These are phyloP conservation scores for Bruguiera gymnorhiza DNA, from an alignment of 345 rosid species.

Conservation along the genomic window DNA sequence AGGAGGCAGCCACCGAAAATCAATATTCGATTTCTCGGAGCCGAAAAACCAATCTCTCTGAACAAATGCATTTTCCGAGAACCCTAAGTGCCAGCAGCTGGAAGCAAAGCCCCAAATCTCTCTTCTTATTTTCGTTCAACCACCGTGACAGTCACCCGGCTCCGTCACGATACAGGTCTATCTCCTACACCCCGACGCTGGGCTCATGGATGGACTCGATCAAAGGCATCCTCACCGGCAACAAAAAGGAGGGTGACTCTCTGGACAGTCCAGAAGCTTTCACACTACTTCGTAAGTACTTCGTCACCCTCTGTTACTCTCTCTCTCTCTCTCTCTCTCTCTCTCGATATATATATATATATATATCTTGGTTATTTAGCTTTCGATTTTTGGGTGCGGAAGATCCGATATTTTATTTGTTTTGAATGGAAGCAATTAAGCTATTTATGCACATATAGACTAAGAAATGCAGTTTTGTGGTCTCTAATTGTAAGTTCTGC, in stretches of 20 bases:
- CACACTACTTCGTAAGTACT: conserved; percentile 67
- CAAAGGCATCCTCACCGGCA: conserved; percentile 80
- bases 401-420: background rate
- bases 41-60: background rate
- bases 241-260: conserved; percentile 39
- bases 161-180: conserved; percentile 45
- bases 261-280: conserved; percentile 45
- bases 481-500: too few relatives aligned
- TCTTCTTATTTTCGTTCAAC: background rate
- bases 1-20: background rate
- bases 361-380: background rate
- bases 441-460: too few relatives aligned
- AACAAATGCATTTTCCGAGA: conserved; percentile 9
- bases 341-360: too few relatives aligned
- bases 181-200: conserved; percentile 47
- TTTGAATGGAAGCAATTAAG: background rate
- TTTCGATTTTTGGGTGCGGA: background rate
- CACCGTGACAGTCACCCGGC: conserved; percentile 5
- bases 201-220: conserved; percentile 80
- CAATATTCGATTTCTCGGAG: background rate
- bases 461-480: too few relatives aligned
- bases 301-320: background rate
- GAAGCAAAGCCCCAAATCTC: conserved; percentile 7
- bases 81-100: background rate
- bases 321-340: background rate